Conservation (phyloP, 2,329 filamentous ascomycete genomes). For the Fusarium compactum region DNA sequence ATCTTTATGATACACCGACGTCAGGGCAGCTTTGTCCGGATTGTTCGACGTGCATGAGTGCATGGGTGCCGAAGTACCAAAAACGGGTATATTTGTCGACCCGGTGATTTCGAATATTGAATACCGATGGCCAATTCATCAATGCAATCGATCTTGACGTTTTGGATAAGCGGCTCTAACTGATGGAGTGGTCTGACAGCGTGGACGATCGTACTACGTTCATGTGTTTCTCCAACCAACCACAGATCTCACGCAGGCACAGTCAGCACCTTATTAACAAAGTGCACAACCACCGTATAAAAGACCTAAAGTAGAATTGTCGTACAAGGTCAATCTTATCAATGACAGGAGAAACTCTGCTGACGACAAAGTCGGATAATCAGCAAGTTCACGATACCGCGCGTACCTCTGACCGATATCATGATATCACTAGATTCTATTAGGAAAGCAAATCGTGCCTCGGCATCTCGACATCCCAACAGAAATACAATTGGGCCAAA, state of each 20-base stretch:
- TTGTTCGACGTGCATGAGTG: not conserved
- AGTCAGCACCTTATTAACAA: not conserved
- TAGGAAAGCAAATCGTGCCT: conserved; percentile 22
- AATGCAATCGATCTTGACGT: no score
- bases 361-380: not conserved
- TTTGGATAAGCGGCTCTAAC: no score
- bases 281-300: not conserved
- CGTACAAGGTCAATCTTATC: not conserved
- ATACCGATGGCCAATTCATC: not conserved
- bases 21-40: not conserved
- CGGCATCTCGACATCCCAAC: conserved; percentile 10
- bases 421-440: not conserved
- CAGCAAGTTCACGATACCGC: not conserved
- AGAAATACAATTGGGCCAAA: not conserved
- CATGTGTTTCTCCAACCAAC: not conserved
- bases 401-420: not conserved
- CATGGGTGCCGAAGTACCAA: not conserved
- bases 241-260: not conserved
- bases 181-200: not conserved
- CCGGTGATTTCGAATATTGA: not conserved
- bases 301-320: no score
- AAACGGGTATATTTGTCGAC: not conserved
- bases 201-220: not conserved
- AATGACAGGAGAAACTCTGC: no score
- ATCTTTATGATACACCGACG: not conserved